Conservation (phyloP, 306 rosid species). For the Trifolium dubium region DNA sequence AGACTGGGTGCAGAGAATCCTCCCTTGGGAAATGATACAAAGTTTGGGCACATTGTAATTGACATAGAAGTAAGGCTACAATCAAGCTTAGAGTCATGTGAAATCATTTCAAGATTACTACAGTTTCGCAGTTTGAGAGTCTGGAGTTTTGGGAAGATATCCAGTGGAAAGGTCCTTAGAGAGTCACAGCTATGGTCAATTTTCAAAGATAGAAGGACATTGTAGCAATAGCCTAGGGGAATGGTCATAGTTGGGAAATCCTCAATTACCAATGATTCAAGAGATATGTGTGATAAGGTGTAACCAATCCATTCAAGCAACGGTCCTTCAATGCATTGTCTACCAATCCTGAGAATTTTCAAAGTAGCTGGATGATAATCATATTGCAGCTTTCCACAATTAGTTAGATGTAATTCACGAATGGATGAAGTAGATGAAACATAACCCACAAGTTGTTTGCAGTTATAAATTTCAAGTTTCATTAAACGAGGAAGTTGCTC, state of each 20-base stretch:
- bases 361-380: neutral
- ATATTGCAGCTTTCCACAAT: conserved; percentile 9
- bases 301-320: conserved; percentile 17
- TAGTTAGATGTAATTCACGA: neutral
- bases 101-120: conserved; percentile 12
- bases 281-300: neutral
- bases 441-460: neutral
- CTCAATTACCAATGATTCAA: neutral
- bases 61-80: neutral
- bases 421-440: neutral
- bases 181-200: conserved; percentile 3
- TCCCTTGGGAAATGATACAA: conserved; percentile 25
- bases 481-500: conserved; percentile 11
- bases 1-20: conserved; percentile 33
- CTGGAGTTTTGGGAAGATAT: conserved; percentile 32
- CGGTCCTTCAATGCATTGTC: neutral
- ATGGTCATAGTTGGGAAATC: conserved; percentile 3
- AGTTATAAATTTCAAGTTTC: neutral
- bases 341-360: neutral
- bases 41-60: neutral
- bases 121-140: fast-evolving
- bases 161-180: conserved; percentile 3
- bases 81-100: neutral
- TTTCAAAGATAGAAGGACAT: neutral
- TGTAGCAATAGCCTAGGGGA: neutral